Evolutionary conservation across 345 rosid genomes (phyloP).

Genomic region (Euphorbia tirucalli): DNA sequence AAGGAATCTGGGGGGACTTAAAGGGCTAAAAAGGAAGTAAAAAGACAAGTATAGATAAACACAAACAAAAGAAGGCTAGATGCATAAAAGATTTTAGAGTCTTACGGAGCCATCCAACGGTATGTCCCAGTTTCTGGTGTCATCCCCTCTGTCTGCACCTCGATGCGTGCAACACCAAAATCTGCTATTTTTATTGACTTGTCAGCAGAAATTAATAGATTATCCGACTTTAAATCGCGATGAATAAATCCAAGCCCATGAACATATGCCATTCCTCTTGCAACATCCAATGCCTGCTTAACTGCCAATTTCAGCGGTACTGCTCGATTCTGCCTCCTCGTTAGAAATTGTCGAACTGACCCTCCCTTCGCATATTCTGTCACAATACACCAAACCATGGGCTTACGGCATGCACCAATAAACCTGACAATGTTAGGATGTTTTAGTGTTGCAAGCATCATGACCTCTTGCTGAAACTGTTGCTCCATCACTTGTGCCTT

Average conservation of each 20-base stretch:
- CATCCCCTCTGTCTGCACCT: slow-evolving; percentile 36
- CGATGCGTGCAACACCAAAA: slow-evolving; percentile 33
- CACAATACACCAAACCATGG: slow-evolving; percentile 35
- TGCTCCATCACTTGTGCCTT: slow-evolving; percentile 31
- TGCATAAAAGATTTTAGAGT: background rate
- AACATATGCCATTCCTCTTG: slow-evolving; percentile 31
- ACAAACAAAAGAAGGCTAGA: background rate
- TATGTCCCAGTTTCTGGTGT: slow-evolving; percentile 34
- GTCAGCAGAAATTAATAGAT: slow-evolving; percentile 26
- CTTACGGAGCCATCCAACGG: slow-evolving; percentile 39
- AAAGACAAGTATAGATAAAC: background rate
- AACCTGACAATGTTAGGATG: slow-evolving; percentile 32
- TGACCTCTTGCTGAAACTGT: slow-evolving; percentile 35
- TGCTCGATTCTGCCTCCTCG: slow-evolving; percentile 26
- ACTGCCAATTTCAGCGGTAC: slow-evolving; percentile 32
- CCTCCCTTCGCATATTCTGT: slow-evolving; percentile 34
- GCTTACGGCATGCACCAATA: slow-evolving; percentile 29
- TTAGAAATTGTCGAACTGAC: slow-evolving; percentile 27
- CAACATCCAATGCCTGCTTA: slow-evolving; percentile 34
- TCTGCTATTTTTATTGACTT: slow-evolving; percentile 35
- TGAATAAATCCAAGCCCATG: slow-evolving; percentile 31
- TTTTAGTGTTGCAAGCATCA: slow-evolving; percentile 32
- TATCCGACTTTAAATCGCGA: slow-evolving; percentile 31
- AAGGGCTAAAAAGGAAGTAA: background rate
- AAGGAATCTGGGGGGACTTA: background rate